Conservation (phyloP, 176 grass and related monocot genomes). For the Phyllostachys edulis region DNA sequence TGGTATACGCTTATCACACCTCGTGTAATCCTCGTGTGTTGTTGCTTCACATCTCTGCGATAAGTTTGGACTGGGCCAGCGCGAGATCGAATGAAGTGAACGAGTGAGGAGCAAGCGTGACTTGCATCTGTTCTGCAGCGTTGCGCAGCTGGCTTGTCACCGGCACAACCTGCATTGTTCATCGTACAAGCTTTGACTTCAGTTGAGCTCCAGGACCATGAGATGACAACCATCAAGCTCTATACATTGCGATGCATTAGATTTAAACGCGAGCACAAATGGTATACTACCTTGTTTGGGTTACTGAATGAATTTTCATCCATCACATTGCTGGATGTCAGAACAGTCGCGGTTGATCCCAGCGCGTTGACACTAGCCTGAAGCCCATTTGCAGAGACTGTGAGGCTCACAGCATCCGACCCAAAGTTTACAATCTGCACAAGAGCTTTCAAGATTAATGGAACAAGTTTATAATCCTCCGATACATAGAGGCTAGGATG, state of each 20-base stretch:
- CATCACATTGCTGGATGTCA: conserved; percentile 73
- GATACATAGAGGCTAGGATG: background rate
- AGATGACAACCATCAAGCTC: background rate
- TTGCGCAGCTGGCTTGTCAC: conserved; percentile 38
- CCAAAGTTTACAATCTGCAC: conserved; percentile 79
- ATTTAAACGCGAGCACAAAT: background rate
- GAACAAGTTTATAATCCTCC: background rate
- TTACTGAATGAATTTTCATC: conserved; percentile 80
- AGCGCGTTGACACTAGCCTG: conserved; percentile 34
- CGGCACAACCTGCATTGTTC: conserved; percentile 54
- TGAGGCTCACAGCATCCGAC: conserved; percentile 44
- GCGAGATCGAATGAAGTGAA: conserved; percentile 68
- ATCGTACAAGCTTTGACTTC: background rate
- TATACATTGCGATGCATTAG: background rate
- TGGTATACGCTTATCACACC: background rate
- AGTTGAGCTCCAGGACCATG: conserved; percentile 1
- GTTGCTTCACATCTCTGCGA: conserved; percentile 48
- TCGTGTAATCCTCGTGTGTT: background rate
- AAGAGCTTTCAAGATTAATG: conserved; percentile 7
- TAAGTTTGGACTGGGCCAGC: conserved; percentile 25
- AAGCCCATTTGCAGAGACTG: conserved; percentile 53
- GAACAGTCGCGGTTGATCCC: conserved; percentile 50
- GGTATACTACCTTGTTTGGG: conserved; percentile 60
- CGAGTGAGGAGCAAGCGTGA: conserved; percentile 53
- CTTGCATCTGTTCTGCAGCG: conserved; percentile 51